Base-by-base conservation (phyloP, 352 stramenopile genomes). In the Globisporangium ultimum region DNA sequence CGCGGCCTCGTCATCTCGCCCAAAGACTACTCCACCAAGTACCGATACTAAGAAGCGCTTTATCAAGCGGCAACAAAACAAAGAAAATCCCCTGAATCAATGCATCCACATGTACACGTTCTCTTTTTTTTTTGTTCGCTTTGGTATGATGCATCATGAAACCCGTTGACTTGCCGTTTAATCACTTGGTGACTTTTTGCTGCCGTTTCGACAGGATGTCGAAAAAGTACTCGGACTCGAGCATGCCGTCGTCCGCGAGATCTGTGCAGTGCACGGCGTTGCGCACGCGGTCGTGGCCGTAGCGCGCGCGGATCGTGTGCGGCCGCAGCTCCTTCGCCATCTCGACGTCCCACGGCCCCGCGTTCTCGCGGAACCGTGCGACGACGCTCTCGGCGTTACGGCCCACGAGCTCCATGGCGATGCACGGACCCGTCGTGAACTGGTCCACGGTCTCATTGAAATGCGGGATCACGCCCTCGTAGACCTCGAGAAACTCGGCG, bases 21-120 rank as follows among this genome's bases (percentile, higher is more conserved):
- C 38, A 99, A 99, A 73, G 97, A 99, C 74, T 99, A 99, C 76
- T 99, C 96, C 8, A 99, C 96, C 61, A 98, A 98, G 74, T 99
- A 99, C 81, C 74, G 95, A 73, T 99, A 99, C 72, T 99, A 94
- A 49, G 36, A 13, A 40, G 24, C 24, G n/a, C n/a, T n/a, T n/a
- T n/a, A n/a, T n/a, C n/a, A n/a, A n/a, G n/a, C n/a, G n/a, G n/a
- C n/a, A n/a, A n/a, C 24, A 32, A 32, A 2, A 32, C 2, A 5
- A 32, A 32, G 5, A 32, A 32, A 32, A 32, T 6, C 24, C 2
- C 24, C 24, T 32, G 24, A 32, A 32, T 32, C 24, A 32, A 32
- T 32, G 5, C 24, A 32, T 32, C 2, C 24, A 32, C 24, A 32
- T 32, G 24, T 32, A 32, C 24, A 32, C 24, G 24, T 32, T 32